These are phyloP conservation scores for Tuber magnatum DNA, from an alignment of 495 filamentous ascomycete species.

Conservation along the genomic window DNA sequence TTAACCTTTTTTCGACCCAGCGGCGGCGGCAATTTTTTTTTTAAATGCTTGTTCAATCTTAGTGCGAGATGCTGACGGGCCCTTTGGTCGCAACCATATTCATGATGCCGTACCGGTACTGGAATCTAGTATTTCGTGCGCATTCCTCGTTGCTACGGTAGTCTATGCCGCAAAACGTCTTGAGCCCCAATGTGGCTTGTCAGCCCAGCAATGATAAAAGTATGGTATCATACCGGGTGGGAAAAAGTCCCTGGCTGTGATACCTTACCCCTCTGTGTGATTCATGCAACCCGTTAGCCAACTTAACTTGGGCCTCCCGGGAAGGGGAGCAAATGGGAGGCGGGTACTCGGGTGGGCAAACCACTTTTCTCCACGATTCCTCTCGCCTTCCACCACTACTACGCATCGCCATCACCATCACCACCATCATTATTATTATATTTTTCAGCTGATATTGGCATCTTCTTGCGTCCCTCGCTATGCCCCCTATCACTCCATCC, in stretches of 20 bases:
- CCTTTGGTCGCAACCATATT: background rate
- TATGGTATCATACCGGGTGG: too few species aligned
- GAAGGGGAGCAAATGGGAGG: background rate
- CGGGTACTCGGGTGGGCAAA: background rate
- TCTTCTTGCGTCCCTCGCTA: conserved; percentile 9
- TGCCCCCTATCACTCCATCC: conserved; percentile 40
- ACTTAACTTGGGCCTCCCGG: background rate
- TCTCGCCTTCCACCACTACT: background rate
- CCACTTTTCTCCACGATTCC: background rate
- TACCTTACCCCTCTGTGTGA: background rate
- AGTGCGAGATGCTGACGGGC: background rate
- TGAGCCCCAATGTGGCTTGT: background rate
- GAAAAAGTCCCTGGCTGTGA: background rate
- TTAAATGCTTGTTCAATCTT: background rate
- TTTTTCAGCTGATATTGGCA: background rate
- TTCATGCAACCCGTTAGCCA: background rate
- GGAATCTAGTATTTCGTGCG: background rate
- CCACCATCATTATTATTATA: background rate
- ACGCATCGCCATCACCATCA: background rate
- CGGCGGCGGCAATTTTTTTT: background rate
- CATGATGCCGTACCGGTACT: background rate
- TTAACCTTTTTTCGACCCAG: background rate
- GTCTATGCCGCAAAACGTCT: background rate
- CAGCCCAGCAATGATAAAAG: background rate
- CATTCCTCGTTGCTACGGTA: background rate